Conservation (phyloP, 257 asterid species). For the Nyctanthes arbortristis region DNA sequence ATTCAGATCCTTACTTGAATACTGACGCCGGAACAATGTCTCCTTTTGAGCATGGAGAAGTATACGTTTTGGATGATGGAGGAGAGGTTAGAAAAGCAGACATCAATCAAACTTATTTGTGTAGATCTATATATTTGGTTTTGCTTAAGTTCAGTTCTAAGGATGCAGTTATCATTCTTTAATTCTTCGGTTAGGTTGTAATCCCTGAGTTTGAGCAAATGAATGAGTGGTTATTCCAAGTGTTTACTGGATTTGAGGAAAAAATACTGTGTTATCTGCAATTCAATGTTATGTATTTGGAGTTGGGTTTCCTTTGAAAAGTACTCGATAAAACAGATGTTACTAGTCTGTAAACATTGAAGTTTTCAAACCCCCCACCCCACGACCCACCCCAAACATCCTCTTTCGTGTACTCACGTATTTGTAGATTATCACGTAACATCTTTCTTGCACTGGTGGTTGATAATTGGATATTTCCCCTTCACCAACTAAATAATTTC, state of each 20-base stretch:
- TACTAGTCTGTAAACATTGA: constrained; percentile 1
- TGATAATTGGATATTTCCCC: background rate
- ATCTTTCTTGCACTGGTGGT: background rate
- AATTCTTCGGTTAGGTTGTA: background rate
- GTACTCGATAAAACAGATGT: background rate
- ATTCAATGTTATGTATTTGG: background rate
- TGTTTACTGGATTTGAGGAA: constrained; percentile 3
- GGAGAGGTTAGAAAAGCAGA: constrained; percentile 74
- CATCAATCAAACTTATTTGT: constrained; percentile 10
- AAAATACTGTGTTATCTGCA: background rate
- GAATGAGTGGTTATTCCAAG: background rate
- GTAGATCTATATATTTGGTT: background rate
- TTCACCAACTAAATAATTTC: constrained; percentile 15
- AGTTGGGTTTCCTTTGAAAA: background rate
- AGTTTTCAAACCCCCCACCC: no score
- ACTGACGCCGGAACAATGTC: constrained; percentile 98
- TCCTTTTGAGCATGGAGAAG: constrained; percentile 97
- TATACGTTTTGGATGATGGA: constrained; percentile 89
- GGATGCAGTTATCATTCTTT: no score
- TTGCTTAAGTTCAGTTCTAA: background rate
- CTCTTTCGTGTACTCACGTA: no score
- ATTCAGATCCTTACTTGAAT: constrained; percentile 88
- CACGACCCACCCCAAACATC: no score
- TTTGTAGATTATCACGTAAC: background rate
- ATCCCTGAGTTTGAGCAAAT: background rate